Evolutionary conservation across 805 yeast species (phyloP).

Genomic region (Clavispora carvajalis): DNA sequence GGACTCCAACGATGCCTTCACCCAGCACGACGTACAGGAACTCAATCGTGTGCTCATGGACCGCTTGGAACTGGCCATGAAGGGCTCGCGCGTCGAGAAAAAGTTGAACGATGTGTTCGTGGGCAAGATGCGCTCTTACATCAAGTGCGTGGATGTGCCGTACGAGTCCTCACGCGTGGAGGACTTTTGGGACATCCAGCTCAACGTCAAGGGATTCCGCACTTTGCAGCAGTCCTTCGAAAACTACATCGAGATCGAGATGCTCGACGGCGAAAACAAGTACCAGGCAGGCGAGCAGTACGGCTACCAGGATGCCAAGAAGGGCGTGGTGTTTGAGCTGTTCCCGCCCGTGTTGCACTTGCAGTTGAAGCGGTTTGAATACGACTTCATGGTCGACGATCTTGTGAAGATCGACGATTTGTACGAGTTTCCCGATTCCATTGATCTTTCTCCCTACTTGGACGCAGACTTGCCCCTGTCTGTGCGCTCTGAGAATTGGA

Average conservation of each 20-base stretch:
- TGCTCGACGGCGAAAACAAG: conserved; percentile 90
- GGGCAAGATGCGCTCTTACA: conserved; percentile 93
- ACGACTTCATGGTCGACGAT: conserved; percentile 83
- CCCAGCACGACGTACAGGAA: conserved; percentile 98
- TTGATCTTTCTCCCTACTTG: conserved; percentile 75
- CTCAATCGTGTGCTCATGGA: conserved; percentile 94
- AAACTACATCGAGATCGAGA: conserved; percentile 83
- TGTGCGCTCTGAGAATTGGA: conserved; percentile 54
- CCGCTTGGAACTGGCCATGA: conserved; percentile 83
- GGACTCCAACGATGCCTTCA: conserved; percentile 92
- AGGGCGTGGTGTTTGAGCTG: conserved; percentile 87
- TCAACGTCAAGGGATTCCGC: conserved; percentile 81
- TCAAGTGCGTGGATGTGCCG: conserved; percentile 87
- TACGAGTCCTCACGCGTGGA: conserved; percentile 89
- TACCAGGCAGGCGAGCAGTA: conserved; percentile 80
- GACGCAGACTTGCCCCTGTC: conserved; percentile 48
- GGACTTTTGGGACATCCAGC: conserved; percentile 97
- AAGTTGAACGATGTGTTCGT: conserved; percentile 75
- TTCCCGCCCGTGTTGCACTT: conserved; percentile 92
- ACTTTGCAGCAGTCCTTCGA: conserved; percentile 72
- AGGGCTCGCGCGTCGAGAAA: conserved; percentile 64
- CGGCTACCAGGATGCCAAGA: conserved; percentile 93
- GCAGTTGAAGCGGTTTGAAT: conserved; percentile 91
- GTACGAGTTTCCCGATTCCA: conserved; percentile 78
- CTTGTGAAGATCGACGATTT: conserved; percentile 89